phyloP scores from a whole-genome alignment of 345 rosid species.

The Citrus inodora region DNA sequence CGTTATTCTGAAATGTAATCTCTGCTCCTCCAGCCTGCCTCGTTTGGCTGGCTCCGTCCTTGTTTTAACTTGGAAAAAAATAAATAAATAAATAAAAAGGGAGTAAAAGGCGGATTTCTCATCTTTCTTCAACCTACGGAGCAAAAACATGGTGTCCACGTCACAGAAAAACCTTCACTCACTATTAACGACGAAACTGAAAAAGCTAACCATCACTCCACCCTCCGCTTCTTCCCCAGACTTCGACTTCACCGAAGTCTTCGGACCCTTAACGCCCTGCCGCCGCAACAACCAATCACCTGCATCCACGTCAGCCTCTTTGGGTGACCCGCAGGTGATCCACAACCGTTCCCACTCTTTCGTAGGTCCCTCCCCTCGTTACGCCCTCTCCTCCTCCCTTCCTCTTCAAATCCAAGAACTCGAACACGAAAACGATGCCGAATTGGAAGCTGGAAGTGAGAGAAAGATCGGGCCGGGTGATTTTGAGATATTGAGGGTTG shows the following conservation, averaged over 20 bases:
- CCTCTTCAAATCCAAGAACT: constrained; percentile 43
- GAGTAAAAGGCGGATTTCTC: background rate
- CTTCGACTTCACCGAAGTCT: constrained; percentile 55
- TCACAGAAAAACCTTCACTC: constrained; percentile 48
- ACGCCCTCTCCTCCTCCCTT: constrained; percentile 38
- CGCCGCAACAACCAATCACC: constrained; percentile 23
- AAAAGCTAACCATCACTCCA: constrained; percentile 52
- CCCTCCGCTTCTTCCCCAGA: constrained; percentile 40
- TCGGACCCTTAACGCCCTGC: constrained; percentile 48
- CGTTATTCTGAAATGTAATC: constrained; percentile 26
- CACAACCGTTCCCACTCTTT: constrained; percentile 69
- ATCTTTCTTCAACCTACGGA: background rate
- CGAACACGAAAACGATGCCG: constrained; percentile 31
- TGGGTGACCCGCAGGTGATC: constrained; percentile 49
- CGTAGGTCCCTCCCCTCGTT: constrained; percentile 77
- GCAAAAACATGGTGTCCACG: constrained; percentile 30
- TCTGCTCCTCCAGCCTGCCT: constrained; percentile 20
- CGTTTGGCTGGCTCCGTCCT: constrained; percentile 26
- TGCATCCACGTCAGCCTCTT: constrained; percentile 20
- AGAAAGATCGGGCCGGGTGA: constrained; percentile 49
- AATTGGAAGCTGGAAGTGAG: constrained; percentile 15
- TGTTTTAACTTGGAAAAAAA: too few species aligned
- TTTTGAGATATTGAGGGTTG: constrained; percentile 63
- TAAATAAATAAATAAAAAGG: background rate
- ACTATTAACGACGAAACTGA: constrained; percentile 43